These are phyloP conservation scores for Zygosaccharomyces pseudobailii DNA, from an alignment of 1,139 yeast species.

Conservation along the genomic window DNA sequence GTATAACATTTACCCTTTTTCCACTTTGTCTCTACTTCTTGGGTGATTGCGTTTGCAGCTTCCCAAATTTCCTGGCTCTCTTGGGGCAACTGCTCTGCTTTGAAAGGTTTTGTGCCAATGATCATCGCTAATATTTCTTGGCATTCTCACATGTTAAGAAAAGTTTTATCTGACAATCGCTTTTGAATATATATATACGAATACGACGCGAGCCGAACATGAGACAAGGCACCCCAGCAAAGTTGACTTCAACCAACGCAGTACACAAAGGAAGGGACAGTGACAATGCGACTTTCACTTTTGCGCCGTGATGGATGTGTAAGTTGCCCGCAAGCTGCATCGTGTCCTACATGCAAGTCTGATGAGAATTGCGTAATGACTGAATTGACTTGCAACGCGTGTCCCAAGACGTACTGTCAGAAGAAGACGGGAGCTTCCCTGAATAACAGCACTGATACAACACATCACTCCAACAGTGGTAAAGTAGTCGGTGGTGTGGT, in stretches of 20 bases:
- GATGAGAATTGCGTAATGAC: slow-evolving; percentile 50
- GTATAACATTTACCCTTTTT: slow-evolving; percentile 31
- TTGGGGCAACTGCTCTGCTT: slow-evolving; percentile 20
- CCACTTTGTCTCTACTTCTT: slow-evolving; percentile 26
- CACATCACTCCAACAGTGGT: slow-evolving; percentile 24
- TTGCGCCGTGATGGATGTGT: slow-evolving; percentile 39
- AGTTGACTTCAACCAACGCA: too few species aligned
- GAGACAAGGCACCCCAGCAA: too few species aligned
- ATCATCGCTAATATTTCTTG: slow-evolving; percentile 1
- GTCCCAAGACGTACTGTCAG: slow-evolving; percentile 55
- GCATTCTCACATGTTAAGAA: not conserved
- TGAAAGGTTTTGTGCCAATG: slow-evolving; percentile 12
- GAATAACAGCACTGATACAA: slow-evolving; percentile 5
- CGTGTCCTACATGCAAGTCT: slow-evolving; percentile 53
- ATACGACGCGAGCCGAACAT: too few species aligned
- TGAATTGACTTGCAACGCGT: slow-evolving; percentile 50
- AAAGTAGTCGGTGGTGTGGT: slow-evolving; percentile 53
- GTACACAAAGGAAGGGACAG: too few species aligned
- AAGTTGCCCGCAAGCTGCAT: slow-evolving; percentile 39
- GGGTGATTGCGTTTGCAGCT: slow-evolving; percentile 26
- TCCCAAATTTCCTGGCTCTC: slow-evolving; percentile 20
- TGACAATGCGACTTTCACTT: not conserved
- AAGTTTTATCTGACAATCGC: not conserved
- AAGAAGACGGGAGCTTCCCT: slow-evolving; percentile 18
- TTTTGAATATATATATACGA: not conserved